Evolutionary conservation across 2,329 filamentous ascomycete species (phyloP), one percentile per base, ranked within the genome.

Genomic region (Fusarium burgessii): DNA sequence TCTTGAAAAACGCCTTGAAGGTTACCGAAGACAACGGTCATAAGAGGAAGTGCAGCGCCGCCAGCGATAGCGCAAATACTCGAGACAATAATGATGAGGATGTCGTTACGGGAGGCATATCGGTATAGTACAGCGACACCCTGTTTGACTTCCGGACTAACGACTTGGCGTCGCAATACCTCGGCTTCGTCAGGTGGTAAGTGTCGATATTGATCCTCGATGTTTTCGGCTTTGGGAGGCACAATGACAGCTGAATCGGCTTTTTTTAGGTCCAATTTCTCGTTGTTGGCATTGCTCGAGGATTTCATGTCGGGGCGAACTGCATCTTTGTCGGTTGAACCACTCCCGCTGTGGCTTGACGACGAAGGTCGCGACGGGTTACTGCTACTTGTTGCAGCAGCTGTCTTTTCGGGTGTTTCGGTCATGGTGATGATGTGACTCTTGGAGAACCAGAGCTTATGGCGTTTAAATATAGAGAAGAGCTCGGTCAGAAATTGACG

Each of bases 1-100:
- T 84, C 78, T 75, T 92, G 88, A 78, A 97, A 97, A 3, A 87
- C 88, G 7, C 89, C 89, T 63, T 94, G 89, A 41, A 97, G 85
- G 55, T 90, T 89, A 67, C 94, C 93, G 75, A 97, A 97, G 36
- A 97, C 83, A 62, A 94, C 87, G 0, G 93, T 95, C 89, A 96
- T 95, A 27, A 94, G 82, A 9, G 93, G 93, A 66, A 95, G 80
- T 11, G 91, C 91, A 59, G 92, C 92, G 66, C 93, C 93, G 20
- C 89, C 91, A 36, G 86, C 89, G 71, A 95, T 92, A 70, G 92
- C 87, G 62, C 88, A 88, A 58, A 95, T 74, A 32, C 84, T 78
- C 54, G 90, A 88, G 58, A 93, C 80, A 41, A 80, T 74, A 42
- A 94, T 86, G 76, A 94, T 89, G 66, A 90, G 70, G 18, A 91